Conservation (phyloP, 2,329 filamentous ascomycete species). For the Pyricularia grisea region DNA sequence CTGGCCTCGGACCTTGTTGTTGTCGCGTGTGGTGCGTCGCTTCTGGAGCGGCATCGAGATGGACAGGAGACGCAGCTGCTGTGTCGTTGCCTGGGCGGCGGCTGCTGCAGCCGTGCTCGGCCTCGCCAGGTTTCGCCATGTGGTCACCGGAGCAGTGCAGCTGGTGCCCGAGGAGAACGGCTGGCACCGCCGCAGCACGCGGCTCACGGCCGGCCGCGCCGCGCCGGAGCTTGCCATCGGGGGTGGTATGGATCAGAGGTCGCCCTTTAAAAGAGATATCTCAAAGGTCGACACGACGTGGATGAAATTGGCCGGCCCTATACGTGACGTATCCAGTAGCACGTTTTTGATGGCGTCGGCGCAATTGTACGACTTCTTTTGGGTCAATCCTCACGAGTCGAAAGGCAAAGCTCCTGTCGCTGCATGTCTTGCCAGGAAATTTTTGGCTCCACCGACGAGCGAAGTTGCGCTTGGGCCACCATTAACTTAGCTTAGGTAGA, state of each 20-base stretch:
- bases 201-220: constrained; percentile 17
- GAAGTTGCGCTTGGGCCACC: constrained; percentile 12
- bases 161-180: constrained; percentile 11
- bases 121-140: neutral
- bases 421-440: neutral
- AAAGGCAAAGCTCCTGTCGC: neutral
- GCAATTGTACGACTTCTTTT: neutral
- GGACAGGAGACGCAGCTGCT: constrained; percentile 33
- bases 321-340: neutral
- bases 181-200: constrained; percentile 20
- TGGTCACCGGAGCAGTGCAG: neutral
- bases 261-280: neutral
- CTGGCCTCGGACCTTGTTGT: constrained; percentile 71
- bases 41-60: constrained; percentile 42
- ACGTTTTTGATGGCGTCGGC: neutral
- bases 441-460: neutral
- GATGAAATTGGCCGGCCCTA: neutral
- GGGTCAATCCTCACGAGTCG: neutral
- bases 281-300: neutral
- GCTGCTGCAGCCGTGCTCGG: neutral
- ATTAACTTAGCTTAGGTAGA: too few relatives aligned
- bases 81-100: neutral
- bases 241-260: neutral
- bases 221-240: constrained; percentile 13
- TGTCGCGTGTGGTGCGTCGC: constrained; percentile 51